Base-by-base conservation (phyloP, 1,139 yeast species). In the Sugiyamaella japonica region DNA sequence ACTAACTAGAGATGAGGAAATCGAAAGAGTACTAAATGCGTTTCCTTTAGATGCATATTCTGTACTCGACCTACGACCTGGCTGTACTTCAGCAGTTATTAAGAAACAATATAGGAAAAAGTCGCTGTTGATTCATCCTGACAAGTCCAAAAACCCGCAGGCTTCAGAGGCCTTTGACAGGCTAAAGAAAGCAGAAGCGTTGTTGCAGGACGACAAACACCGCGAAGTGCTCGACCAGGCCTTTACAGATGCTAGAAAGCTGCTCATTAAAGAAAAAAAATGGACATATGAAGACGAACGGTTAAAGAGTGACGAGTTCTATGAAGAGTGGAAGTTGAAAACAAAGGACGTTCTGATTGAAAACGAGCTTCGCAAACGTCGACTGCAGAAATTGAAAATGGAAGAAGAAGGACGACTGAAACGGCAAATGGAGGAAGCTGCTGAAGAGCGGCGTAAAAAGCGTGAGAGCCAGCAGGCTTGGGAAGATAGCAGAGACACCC, bases 41-140 rank as follows among this genome's bases (percentile, higher is more conserved):
- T 75, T 78, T 64, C 72, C 69, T 46, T 69, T 76, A 38, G 89
- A 85, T 64, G 76, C 82, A 47, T 83, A 82, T 64, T 75, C 82
- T 1, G 74, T 85, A 1, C 69, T 85, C 28, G 83, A 79, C 46
- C 70, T 84, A 1, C 78, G 76, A 54, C 86, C 86, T 0, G 76
- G 79, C n/a, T 62, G 73, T 57, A 57, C 75, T 54, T 46, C 66
- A 49, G 53, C 63, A 34, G 71, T 70, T 47, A 76, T 83, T 53
- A 79, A 76, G 58, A 78, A 75, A 57, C 64, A 72, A 41, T 85
- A 78, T 64, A 69, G 89, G 37, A 78, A 76, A 67, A 84, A 82
- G 66, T 82, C 89, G 7, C 70, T 84, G 41, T 68, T 83, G 57
- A 81, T 85, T 38, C 91, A 85, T 66, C 91, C 91, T 0, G 91